These are phyloP conservation scores for Gillenia trifoliata DNA, from an alignment of 306 rosid species.

Conservation along the genomic window DNA sequence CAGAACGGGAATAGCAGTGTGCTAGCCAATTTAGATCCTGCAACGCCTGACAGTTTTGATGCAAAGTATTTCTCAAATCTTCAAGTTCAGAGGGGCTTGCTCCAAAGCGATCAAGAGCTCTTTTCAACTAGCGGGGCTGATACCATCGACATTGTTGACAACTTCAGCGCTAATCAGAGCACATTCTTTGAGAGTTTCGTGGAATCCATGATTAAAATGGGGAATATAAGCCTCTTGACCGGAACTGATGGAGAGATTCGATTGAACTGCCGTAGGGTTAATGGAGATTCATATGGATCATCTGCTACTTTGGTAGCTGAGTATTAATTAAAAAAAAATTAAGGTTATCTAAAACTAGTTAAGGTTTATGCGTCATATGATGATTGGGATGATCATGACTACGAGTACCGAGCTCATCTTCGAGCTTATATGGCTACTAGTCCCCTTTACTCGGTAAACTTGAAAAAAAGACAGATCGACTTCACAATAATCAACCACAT, in stretches of 20 bases:
- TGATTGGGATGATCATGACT: background rate
- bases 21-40: conserved; percentile 2
- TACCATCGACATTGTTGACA: conserved; percentile 5
- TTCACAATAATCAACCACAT: background rate
- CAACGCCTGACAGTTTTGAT: conserved; percentile 7
- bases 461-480: background rate
- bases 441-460: background rate
- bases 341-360: background rate
- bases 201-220: conserved; percentile 25
- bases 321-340: background rate
- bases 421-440: background rate
- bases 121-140: conserved; percentile 10
- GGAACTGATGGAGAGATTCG: conserved; percentile 18
- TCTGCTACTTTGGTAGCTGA: conserved; percentile 3
- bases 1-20: background rate
- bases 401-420: background rate
- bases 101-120: conserved; percentile 21
- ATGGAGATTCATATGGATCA: background rate
- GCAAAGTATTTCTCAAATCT: conserved; percentile 20
- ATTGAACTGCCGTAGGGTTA: conserved; percentile 14
- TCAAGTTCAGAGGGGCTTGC: background rate
- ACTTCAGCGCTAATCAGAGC: background rate
- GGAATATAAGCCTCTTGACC: conserved; percentile 11
- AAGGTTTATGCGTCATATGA: background rate
- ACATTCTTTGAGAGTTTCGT: conserved; percentile 18